Base-by-base conservation (phyloP, 257 asterid species). In the Ehretia macrophylla region DNA sequence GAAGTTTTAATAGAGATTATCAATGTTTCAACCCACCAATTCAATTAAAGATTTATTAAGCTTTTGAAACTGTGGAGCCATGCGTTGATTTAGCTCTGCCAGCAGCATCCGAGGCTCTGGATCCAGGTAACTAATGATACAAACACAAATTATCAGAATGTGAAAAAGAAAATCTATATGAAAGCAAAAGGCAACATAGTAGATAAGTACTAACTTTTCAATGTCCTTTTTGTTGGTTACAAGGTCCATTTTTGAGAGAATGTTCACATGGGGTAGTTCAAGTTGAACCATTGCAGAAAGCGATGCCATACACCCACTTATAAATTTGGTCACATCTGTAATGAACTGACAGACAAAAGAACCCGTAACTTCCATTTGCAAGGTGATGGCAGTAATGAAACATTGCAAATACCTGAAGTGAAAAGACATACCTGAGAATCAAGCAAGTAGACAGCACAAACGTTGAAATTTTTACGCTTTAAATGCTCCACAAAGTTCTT, bases 271-370 rank as follows among this genome's bases (percentile, higher is more conserved):
- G 57, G 99, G 99, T 57, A 93, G 83, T 83, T 93, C 97, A 76
- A 89, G 88, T 72, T 93, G 99, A 69, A 93, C 81, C 99, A 86
- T 93, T n/a, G 96, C 96, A 60, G 97, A 93, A 74, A 93, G 99
- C 42, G 99, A 89, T 64, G 97, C 73, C 99, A 93, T 89, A 64
- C 99, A 93, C 17, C 99, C 97, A 71, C 97, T 93, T 14, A 89
- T 85, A 74, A 93, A 93, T 83, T 93, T 93, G 92, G 99, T 85
- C 75, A 89, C 97, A 68, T 93, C 97, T 63, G 99, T 89, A 38
- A 93, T 83, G 75, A 93, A 93, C 99, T 88, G 69, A 52, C 18
- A 55, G 8, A 58, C 22, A 48, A 63, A 13, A 56, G 68, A 35
- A 42, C 47, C 2, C 11, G 16, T 60, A 65, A 16, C 57, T 37